These are phyloP conservation scores for Suillus luteus DNA, from an alignment of 768 basidiomycete species.

Conservation along the genomic window DNA sequence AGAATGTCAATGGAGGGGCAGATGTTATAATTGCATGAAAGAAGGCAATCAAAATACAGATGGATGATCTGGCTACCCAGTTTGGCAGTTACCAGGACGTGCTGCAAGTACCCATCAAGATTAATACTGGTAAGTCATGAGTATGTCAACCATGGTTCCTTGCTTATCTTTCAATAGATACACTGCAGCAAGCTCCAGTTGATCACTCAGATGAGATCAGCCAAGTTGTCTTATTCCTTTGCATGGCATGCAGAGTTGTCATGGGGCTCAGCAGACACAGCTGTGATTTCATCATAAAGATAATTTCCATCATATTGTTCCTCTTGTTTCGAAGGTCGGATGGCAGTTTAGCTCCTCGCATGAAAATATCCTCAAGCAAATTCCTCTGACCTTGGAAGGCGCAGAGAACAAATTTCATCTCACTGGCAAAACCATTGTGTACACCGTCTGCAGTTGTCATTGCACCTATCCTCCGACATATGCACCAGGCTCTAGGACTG, in stretches of 20 bases:
- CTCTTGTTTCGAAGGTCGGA: not conserved
- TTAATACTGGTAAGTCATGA: not conserved
- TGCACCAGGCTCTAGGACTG: too few species aligned
- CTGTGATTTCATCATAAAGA: conserved; percentile 20
- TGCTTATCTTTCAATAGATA: not conserved
- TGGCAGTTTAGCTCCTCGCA: not conserved
- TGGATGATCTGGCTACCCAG: not conserved
- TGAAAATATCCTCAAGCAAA: conserved; percentile 4
- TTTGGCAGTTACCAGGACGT: not conserved
- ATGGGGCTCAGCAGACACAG: conserved; percentile 16
- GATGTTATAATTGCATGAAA: not conserved
- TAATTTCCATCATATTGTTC: conserved; percentile 2
- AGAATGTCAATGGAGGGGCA: not conserved
- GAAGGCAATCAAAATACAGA: not conserved
- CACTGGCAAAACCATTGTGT: not conserved
- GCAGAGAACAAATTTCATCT: not conserved
- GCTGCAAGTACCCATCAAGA: not conserved
- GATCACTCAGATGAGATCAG: not conserved
- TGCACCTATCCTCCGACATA: too few species aligned
- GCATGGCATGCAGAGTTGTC: conserved; percentile 12
- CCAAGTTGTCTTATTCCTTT: not conserved
- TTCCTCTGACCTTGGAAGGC: not conserved
- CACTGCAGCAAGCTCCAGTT: conserved; percentile 1
- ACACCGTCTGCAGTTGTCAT: too few species aligned
- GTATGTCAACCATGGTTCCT: not conserved